Percentiles rank a stretch among this genome's conserved stretches.
These are phyloP conservation scores for Dictyostelium purpureum DNA, from an alignment of 78 protist genomes.

Conservation along the genomic window DNA sequence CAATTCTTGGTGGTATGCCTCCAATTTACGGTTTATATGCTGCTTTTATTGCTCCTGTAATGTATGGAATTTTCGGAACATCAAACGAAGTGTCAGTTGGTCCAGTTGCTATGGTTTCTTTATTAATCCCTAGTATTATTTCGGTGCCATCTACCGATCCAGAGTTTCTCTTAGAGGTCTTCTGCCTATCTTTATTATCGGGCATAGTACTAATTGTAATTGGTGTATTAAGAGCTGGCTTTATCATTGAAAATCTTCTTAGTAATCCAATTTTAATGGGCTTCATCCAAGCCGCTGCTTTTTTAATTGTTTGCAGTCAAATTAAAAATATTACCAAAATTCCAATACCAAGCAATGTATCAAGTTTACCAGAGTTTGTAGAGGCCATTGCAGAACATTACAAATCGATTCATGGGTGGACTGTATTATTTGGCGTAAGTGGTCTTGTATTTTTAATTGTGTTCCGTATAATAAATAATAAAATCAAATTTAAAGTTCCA, in stretches of 20 bases:
- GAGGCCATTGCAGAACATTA: not conserved
- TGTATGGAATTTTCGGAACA: slow-evolving; percentile 73
- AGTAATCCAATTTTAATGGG: slow-evolving; percentile 72
- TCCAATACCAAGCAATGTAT: slow-evolving; percentile 10
- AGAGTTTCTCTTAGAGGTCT: not conserved
- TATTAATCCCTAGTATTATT: slow-evolving; percentile 50
- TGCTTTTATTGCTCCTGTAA: slow-evolving; percentile 68
- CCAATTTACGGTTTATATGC: slow-evolving; percentile 80
- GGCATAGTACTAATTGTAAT: slow-evolving; percentile 42
- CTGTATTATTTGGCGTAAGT: slow-evolving; percentile 32
- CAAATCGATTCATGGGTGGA: slow-evolving; percentile 17
- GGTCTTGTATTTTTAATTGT: slow-evolving; percentile 8
- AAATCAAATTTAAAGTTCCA: slow-evolving; percentile 61
- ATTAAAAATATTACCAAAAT: slow-evolving; percentile 43
- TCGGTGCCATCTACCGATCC: not conserved
- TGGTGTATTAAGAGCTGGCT: slow-evolving; percentile 62
- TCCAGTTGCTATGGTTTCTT: slow-evolving; percentile 80
- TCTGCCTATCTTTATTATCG: slow-evolving; percentile 43
- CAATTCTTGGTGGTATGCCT: slow-evolving; percentile 81
- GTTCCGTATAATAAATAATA: slow-evolving; percentile 5
- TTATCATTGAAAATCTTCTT: slow-evolving; percentile 43
- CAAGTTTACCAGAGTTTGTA: slow-evolving; percentile 8
- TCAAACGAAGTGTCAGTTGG: slow-evolving; percentile 78
- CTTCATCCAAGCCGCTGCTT: slow-evolving; percentile 60
- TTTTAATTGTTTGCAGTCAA: slow-evolving; percentile 49